Evolutionary conservation across 2,329 filamentous ascomycete species (phyloP).

Genomic region (Aspergillus japonicus): DNA sequence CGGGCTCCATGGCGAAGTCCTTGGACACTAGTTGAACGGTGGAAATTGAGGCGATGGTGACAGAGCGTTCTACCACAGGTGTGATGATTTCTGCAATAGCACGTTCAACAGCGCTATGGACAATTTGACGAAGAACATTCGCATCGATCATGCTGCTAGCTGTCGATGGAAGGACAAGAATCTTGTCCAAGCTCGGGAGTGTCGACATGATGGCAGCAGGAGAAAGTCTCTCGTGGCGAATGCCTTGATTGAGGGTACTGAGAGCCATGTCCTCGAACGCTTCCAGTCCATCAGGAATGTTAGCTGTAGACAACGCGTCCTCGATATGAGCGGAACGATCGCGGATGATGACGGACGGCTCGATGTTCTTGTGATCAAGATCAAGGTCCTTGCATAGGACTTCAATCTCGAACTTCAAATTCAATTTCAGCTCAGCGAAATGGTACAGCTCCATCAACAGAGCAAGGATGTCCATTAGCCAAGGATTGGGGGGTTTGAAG

Average conservation of each 20-base stretch:
- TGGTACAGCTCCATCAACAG: slow-evolving; percentile 92
- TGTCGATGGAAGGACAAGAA: slow-evolving; percentile 75
- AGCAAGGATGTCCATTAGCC: slow-evolving; percentile 94
- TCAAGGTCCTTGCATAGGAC: slow-evolving; percentile 90
- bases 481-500: slow-evolving; percentile 93
- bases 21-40: slow-evolving; percentile 94
- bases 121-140: slow-evolving; percentile 67
- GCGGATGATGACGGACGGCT: slow-evolving; percentile 81
- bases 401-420: slow-evolving; percentile 98
- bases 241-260: slow-evolving; percentile 67
- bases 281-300: slow-evolving; percentile 68
- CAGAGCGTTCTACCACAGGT: slow-evolving; percentile 93
- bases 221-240: slow-evolving; percentile 70
- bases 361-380: slow-evolving; percentile 88
- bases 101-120: slow-evolving; percentile 79
- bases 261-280: slow-evolving; percentile 80
- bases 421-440: slow-evolving; percentile 88
- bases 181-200: slow-evolving; percentile 77
- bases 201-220: slow-evolving; percentile 74
- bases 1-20: slow-evolving; percentile 90
- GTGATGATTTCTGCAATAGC: slow-evolving; percentile 96
- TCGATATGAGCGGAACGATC: slow-evolving; percentile 68
- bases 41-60: slow-evolving; percentile 96
- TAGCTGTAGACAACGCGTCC: slow-evolving; percentile 53
- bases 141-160: slow-evolving; percentile 75